These are phyloP conservation scores for Hippophae rhamnoides DNA, from an alignment of 306 rosid species.

Conservation along the genomic window DNA sequence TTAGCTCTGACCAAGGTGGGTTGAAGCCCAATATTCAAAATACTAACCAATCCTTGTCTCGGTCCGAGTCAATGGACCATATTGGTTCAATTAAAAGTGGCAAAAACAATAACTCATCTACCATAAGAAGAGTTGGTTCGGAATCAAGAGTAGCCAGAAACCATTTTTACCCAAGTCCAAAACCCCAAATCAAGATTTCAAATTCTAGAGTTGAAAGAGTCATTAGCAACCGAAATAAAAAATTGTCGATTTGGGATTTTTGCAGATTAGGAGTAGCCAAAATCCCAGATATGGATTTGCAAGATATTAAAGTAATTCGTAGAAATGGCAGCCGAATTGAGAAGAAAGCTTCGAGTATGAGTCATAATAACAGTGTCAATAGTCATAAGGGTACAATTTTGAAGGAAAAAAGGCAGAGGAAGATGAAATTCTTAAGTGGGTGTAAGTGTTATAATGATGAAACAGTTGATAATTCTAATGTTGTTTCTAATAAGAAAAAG, in stretches of 20 bases:
- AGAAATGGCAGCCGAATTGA: conserved; percentile 17
- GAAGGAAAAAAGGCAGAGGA: conserved; percentile 18
- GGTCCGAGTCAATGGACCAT: conserved; percentile 33
- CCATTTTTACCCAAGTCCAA: conserved; percentile 79
- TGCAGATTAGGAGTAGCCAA: conserved; percentile 64
- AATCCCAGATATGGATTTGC: conserved; percentile 59
- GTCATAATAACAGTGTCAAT: conserved; percentile 35
- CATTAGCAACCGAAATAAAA: conserved; percentile 28
- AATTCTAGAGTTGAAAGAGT: conserved; percentile 23
- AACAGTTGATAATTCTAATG: conserved; percentile 26
- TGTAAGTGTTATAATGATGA: conserved; percentile 57
- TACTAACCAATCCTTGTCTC: conserved; percentile 17
- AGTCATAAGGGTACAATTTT: conserved; percentile 14
- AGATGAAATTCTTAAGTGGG: conserved; percentile 37
- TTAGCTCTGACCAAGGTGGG: conserved; percentile 38
- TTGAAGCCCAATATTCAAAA: conserved; percentile 1
- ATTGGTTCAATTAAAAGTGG: conserved; percentile 26
- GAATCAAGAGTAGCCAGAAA: conserved; percentile 35
- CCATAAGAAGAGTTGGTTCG: conserved; percentile 6
- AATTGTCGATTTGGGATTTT: conserved; percentile 63
- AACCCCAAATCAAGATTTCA: conserved; percentile 42
- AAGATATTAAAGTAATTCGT: conserved; percentile 43
- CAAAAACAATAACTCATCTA: conserved; percentile 12
- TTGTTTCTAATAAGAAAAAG: conserved; percentile 21
- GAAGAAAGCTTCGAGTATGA: conserved; percentile 18